Conservation (phyloP, 73 alveolate species). For the Paramecium tetraurelia region DNA sequence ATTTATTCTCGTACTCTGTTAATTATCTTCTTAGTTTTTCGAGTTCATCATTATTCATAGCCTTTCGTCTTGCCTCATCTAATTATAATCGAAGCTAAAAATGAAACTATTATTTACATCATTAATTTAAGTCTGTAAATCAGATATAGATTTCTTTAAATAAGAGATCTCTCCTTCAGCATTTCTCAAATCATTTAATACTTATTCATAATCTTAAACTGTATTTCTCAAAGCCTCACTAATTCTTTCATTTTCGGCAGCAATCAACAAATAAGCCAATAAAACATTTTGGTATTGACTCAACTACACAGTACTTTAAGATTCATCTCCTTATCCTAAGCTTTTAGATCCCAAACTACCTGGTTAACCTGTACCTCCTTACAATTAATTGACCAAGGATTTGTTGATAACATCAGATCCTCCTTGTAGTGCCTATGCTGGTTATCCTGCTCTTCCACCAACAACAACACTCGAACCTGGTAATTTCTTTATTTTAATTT, state of each 20-base stretch:
- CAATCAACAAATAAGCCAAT: background rate
- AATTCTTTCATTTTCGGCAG: slow-evolving; percentile 44
- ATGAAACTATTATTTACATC: background rate
- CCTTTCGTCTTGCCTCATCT: slow-evolving; percentile 7
- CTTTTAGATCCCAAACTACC: background rate
- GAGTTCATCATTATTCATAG: background rate
- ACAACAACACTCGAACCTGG: background rate
- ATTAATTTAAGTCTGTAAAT: background rate
- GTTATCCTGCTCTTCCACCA: background rate
- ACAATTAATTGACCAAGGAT: background rate
- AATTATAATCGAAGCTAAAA: background rate
- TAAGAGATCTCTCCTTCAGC: background rate
- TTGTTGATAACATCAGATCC: background rate
- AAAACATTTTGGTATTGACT: background rate
- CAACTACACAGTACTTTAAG: background rate
- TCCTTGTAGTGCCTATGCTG: background rate
- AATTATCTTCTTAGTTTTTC: background rate
- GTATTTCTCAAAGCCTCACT: background rate
- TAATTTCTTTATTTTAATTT: background rate
- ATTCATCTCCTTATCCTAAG: background rate
- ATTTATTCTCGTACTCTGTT: background rate
- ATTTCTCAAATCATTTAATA: background rate
- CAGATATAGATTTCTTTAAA: background rate
- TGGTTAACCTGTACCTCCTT: background rate
- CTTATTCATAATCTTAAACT: background rate